Evolutionary conservation across 164 flowering plant genomes (phyloP).

Genomic region (Annona cherimola): DNA sequence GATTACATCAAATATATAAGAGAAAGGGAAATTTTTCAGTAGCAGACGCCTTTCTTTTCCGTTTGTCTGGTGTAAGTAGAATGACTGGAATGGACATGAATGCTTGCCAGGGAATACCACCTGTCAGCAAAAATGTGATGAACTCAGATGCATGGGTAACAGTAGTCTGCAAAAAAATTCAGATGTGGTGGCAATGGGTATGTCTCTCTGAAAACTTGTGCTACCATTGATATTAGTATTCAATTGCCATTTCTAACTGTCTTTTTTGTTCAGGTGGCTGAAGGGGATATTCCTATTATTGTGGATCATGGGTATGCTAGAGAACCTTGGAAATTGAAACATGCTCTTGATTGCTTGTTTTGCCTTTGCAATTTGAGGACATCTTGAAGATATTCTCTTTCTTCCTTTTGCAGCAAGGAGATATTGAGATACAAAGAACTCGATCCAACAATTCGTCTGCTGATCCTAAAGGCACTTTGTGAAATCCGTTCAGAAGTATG

Average conservation of each 20-base stretch:
- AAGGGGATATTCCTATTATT: constrained; percentile 61
- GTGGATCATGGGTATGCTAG: constrained; percentile 52
- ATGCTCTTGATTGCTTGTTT: background rate
- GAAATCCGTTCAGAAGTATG: constrained; percentile 72
- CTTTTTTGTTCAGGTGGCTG: constrained; percentile 59
- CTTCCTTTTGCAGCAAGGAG: constrained; percentile 57
- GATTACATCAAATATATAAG: no score
- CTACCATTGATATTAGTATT: background rate
- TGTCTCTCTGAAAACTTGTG: constrained; percentile 18
- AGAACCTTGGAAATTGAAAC: constrained; percentile 1
- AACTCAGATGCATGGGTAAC: constrained; percentile 63
- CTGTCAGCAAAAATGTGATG: constrained; percentile 48
- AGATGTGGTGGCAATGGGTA: constrained; percentile 91
- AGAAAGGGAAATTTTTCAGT: no score
- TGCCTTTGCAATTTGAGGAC: background rate
- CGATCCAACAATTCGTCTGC: constrained; percentile 55
- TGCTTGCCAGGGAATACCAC: constrained; percentile 63
- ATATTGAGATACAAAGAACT: constrained; percentile 57
- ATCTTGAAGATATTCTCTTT: background rate
- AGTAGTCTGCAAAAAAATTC: constrained; percentile 60
- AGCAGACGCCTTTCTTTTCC: no score
- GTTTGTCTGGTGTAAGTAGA: background rate
- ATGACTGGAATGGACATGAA: background rate
- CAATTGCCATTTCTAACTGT: constrained; percentile 3
- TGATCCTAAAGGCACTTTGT: constrained; percentile 82